Percentiles rank a stretch among this genome's conserved stretches.
phyloP scores from a whole-genome alignment of 345 rosid genomes.

The Geranium rotundifolium region DNA sequence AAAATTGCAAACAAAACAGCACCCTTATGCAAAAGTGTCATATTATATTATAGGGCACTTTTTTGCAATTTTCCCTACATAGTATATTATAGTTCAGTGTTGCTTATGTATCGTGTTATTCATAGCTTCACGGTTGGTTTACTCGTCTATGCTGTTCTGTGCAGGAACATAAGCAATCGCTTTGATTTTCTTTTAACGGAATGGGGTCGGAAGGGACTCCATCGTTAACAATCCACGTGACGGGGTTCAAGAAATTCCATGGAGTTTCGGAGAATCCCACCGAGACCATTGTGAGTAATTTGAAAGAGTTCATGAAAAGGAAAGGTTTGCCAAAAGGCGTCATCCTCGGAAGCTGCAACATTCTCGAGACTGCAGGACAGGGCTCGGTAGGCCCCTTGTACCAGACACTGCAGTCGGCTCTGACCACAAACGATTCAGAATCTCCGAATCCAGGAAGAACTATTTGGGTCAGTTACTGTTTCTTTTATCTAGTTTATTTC shows the following conservation, averaged over 20 bases:
- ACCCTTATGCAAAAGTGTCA: no score
- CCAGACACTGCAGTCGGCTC: slow-evolving; percentile 51
- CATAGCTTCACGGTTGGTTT: slow-evolving; percentile 7
- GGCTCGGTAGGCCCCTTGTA: slow-evolving; percentile 53
- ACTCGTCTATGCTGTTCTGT: slow-evolving; percentile 7
- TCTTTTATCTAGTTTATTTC: background rate
- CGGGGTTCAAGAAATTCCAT: slow-evolving; percentile 96
- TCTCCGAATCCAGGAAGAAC: slow-evolving; percentile 34
- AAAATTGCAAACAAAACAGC: no score
- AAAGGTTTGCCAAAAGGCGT: slow-evolving; percentile 60
- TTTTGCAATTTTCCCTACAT: background rate
- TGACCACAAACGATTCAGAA: slow-evolving; percentile 34
- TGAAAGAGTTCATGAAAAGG: slow-evolving; percentile 60
- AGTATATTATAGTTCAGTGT: background rate
- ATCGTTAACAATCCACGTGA: slow-evolving; percentile 62
- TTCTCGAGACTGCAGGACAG: slow-evolving; percentile 91
- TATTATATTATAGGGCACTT: no score
- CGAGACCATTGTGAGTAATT: slow-evolving; percentile 56
- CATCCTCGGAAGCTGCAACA: slow-evolving; percentile 58
- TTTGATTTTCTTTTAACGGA: slow-evolving; percentile 6
- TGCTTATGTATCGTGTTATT: background rate
- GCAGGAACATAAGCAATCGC: slow-evolving; percentile 12
- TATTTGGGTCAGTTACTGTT: slow-evolving; percentile 57
- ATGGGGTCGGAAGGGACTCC: slow-evolving; percentile 99
- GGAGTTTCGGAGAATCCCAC: slow-evolving; percentile 97